These are phyloP conservation scores for Xylariaceae sp. DNA, from an alignment of 2,329 filamentous ascomycete species.

Conservation along the genomic window DNA sequence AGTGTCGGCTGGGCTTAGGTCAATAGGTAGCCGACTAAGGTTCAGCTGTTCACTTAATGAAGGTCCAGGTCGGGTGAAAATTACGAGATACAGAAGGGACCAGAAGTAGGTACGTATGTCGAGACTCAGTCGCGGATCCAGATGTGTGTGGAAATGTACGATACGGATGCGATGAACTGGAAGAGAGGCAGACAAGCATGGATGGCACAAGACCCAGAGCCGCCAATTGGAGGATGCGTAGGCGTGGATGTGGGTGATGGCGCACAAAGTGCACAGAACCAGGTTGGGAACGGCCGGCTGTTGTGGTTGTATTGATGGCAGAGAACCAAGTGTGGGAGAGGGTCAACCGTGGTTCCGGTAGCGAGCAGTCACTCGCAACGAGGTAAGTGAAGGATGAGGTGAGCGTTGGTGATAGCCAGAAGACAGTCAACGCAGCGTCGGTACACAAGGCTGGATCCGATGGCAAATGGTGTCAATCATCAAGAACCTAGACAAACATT, in stretches of 20 bases:
- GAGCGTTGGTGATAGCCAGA: background rate
- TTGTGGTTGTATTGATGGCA: background rate
- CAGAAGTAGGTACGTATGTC: background rate
- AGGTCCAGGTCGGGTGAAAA: background rate
- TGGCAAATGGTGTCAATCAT: constrained; percentile 20
- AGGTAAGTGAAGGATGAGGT: background rate
- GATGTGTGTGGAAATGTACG: background rate
- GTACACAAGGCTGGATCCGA: constrained; percentile 2
- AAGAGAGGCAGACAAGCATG: background rate
- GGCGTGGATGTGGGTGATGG: no score
- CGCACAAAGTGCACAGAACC: no score
- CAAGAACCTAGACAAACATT: constrained; percentile 1
- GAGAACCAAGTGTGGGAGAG: no score
- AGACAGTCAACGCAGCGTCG: constrained; percentile 9
- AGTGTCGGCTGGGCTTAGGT: background rate
- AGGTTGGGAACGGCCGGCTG: no score
- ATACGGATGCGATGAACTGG: background rate
- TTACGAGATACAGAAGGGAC: background rate
- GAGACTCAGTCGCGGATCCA: background rate
- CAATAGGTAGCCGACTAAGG: background rate
- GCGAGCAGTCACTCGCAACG: background rate
- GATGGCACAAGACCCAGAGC: no score
- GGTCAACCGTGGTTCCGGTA: background rate
- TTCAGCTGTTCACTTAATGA: constrained; percentile 3
- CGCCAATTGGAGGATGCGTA: no score